Conservation (phyloP, 116 monocot species). For the Papilionanthe hybrid region DNA sequence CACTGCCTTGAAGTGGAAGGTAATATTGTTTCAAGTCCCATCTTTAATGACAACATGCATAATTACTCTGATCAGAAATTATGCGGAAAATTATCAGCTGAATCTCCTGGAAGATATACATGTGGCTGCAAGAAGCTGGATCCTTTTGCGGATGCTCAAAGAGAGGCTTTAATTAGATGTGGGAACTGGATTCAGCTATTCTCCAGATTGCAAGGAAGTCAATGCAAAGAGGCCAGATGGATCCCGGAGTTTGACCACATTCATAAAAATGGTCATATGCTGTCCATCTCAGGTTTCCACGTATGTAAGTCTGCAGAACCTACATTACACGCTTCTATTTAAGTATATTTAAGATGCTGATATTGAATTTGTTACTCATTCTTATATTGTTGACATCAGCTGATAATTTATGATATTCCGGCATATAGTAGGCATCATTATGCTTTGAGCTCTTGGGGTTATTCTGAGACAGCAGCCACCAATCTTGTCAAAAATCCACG, state of each 20-base stretch:
- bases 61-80: conserved; percentile 7
- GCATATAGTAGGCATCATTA: conserved; percentile 57
- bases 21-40: neutral
- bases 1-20: conserved; percentile 11
- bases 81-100: neutral
- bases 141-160: conserved; percentile 15
- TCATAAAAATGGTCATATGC: conserved; percentile 32
- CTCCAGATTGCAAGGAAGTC: conserved; percentile 11
- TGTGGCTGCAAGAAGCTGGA: conserved; percentile 37
- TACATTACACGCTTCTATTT: conserved; percentile 7
- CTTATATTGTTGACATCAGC: conserved; percentile 36
- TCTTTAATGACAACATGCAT: conserved; percentile 1
- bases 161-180: conserved; percentile 21
- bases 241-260: conserved; percentile 64
- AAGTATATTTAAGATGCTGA: conserved; percentile 1
- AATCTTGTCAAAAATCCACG: conserved; percentile 37
- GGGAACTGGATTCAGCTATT: conserved; percentile 56
- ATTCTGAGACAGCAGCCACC: conserved; percentile 9
- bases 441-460: conserved; percentile 48
- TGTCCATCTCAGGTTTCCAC: conserved; percentile 44
- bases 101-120: conserved; percentile 11
- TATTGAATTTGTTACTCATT: conserved; percentile 7
- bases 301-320: conserved; percentile 75
- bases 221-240: conserved; percentile 25
- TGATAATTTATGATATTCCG: conserved; percentile 63